Base-by-base conservation (phyloP, 352 stramenopile genomes). In the Pythium chondricola region DNA sequence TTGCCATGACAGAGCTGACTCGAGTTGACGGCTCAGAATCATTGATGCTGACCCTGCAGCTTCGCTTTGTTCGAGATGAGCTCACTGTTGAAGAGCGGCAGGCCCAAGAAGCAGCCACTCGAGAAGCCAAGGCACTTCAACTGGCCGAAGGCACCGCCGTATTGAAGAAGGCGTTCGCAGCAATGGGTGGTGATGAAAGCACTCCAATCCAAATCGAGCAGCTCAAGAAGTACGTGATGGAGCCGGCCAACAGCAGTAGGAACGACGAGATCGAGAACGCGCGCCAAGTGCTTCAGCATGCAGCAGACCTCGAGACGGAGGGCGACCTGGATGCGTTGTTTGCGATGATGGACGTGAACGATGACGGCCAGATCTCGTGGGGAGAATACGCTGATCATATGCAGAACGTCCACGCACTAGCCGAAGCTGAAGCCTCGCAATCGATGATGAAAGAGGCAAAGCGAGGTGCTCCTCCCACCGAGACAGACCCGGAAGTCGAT, bases 351-450 rank as follows among this genome's bases (percentile, higher is more conserved):
- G 71, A 82, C 37, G 48, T 68, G 1, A 82, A 79, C 41, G 67
- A 67, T 2, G 71, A 82, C 30, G 67, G 53, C 3, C 52, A 64
- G 43, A 65, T 82, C 6, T 79, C 71, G n/a, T 82, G 71, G 71
- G 56, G 67, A 21, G 71, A 79, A 33, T 82, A 82, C 32, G 57
- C 57, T 9, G 52, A 67, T 18, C 59, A 72, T 38, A 77, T 82
- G 65, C 71, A 82, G 20, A 74, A 58, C 14, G 46, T 82, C 17
- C 61, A 77, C 24, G 54, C 58, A 0, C 48, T 79, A 6, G 71
- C 71, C 0, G 56, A 75, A 33, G 58, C 64, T 20, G 64, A 47
- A 9, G 33, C 52, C 1, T 48, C 47, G 2, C 58, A 58, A 22
- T 35, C 27, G 6, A 39, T 57, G 6, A 39, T 42, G 20, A 36